phyloP scores from a whole-genome alignment of 83 land plant genomes.

The Isoetes engelmannii region DNA sequence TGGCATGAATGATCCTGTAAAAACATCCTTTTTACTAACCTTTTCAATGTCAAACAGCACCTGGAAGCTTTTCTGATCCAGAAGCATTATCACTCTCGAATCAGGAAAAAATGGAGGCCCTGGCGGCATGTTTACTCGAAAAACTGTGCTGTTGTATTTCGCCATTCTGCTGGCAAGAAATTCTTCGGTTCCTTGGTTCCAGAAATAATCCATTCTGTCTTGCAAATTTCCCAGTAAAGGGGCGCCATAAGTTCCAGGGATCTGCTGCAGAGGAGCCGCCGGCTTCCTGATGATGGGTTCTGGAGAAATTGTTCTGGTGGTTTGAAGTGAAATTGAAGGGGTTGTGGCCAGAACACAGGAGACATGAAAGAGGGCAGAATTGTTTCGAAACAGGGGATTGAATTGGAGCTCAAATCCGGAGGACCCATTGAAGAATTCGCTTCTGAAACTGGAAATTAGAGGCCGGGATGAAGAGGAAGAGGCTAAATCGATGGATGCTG shows the following conservation, averaged over 20 bases:
- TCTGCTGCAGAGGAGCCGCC: not conserved
- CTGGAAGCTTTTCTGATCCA: conserved; percentile 18
- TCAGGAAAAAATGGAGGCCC: conserved; percentile 21
- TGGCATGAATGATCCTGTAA: conserved; percentile 9
- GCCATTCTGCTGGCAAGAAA: conserved; percentile 9
- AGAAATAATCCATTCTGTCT: conserved; percentile 11
- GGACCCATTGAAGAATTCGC: too few relatives aligned
- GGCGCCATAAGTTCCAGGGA: conserved; percentile 16
- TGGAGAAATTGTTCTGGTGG: too few relatives aligned
- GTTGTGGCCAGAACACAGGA: too few relatives aligned
- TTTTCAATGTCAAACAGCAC: conserved; percentile 10
- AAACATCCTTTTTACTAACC: conserved; percentile 11
- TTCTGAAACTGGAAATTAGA: too few relatives aligned
- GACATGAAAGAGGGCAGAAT: too few relatives aligned
- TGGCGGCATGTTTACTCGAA: conserved; percentile 18
- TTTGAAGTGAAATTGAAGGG: too few relatives aligned
- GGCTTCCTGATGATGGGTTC: too few relatives aligned
- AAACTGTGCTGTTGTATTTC: conserved; percentile 14
- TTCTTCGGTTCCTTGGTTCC: not conserved
- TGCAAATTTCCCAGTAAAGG: not conserved
- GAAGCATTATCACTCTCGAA: conserved; percentile 3
- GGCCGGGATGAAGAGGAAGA: too few relatives aligned
- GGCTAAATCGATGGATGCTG: too few relatives aligned
- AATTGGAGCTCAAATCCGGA: too few relatives aligned
- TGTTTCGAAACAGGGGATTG: too few relatives aligned